Evolutionary conservation across 331 rosid genomes (phyloP).

Genomic region (Acacia concinna): DNA sequence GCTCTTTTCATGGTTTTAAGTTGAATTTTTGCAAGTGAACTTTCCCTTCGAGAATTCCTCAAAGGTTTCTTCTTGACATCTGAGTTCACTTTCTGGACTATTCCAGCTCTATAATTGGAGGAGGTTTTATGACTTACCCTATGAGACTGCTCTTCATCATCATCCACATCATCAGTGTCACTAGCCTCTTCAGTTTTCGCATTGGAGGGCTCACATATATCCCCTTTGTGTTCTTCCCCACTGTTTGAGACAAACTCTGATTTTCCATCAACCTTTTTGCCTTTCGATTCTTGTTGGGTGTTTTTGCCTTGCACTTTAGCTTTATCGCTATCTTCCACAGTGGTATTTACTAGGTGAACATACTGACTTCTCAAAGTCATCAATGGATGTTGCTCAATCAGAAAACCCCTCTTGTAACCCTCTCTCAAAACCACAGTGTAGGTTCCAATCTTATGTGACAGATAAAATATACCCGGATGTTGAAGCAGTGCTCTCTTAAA

Average conservation of each 20-base stretch:
- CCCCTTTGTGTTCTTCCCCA: constrained; percentile 40
- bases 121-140: constrained; percentile 25
- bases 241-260: constrained; percentile 20
- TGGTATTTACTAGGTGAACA: constrained; percentile 63
- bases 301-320: constrained; percentile 36
- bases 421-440: constrained; percentile 73
- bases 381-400: constrained; percentile 49
- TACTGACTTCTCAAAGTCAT: constrained; percentile 63
- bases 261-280: constrained; percentile 11
- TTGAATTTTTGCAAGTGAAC: constrained; percentile 23
- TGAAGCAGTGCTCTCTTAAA: constrained; percentile 70
- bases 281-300: constrained; percentile 34
- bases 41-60: constrained; percentile 37
- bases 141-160: constrained; percentile 30
- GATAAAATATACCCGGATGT: constrained; percentile 79
- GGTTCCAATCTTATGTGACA: constrained; percentile 67
- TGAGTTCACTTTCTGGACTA: constrained; percentile 27
- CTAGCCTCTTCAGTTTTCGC: constrained; percentile 43
- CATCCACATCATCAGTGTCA: constrained; percentile 29
- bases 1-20: constrained; percentile 25
- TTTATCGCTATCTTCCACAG: constrained; percentile 47
- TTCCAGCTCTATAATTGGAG: constrained; percentile 23
- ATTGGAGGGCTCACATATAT: constrained; percentile 37
- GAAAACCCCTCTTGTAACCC: constrained; percentile 74
- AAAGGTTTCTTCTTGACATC: constrained; percentile 21